These are phyloP conservation scores for Neltuma alba DNA, from an alignment of 306 rosid genomes.

Conservation along the genomic window DNA sequence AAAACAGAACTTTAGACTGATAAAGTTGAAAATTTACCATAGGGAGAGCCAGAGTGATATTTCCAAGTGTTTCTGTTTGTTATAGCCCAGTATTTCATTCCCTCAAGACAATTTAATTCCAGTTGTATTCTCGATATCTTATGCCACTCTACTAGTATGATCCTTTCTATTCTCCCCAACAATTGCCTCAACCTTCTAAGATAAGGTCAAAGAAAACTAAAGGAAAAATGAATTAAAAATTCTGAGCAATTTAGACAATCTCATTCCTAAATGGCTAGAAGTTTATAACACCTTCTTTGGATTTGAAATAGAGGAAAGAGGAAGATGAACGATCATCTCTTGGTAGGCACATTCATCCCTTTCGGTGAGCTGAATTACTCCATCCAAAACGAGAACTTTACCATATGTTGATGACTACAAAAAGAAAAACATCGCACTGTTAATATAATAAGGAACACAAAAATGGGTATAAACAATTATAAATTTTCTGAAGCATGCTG, in stretches of 20 bases:
- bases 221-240: neutral
- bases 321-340: slow-evolving; percentile 98
- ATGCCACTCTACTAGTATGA: neutral
- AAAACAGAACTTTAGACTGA: neutral
- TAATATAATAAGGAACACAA: slow-evolving; percentile 16
- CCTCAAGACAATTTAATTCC: neutral
- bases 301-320: slow-evolving; percentile 91
- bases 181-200: neutral
- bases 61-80: neutral
- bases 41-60: neutral
- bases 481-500: slow-evolving; percentile 14
- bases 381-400: slow-evolving; percentile 94
- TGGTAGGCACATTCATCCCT: slow-evolving; percentile 99
- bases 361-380: slow-evolving; percentile 97
- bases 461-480: slow-evolving; percentile 6
- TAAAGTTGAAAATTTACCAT: neutral
- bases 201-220: neutral
- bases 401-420: slow-evolving; percentile 97
- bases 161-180: slow-evolving; percentile 1
- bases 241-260: neutral
- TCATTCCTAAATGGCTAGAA: slow-evolving; percentile 4
- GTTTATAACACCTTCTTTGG: slow-evolving; percentile 74
- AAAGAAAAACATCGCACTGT: slow-evolving; percentile 25
- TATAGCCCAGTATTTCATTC: neutral
- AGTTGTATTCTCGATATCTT: neutral